Evolutionary conservation across 2,329 filamentous ascomycete species (phyloP).

Genomic region (Capronia coronata): DNA sequence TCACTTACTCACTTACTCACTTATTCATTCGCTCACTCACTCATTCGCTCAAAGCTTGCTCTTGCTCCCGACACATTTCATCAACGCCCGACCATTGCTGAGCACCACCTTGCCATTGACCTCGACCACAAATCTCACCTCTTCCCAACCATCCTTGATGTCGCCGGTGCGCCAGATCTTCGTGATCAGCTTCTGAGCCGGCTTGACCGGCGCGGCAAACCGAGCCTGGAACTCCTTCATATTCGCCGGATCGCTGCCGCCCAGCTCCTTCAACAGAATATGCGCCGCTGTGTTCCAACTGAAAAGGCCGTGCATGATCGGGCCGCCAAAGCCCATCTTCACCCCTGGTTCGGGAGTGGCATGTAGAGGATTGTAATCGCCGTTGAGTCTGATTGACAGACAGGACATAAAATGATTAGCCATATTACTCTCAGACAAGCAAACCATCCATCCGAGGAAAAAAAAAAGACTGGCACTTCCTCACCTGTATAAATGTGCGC

Average conservation of each 20-base stretch:
- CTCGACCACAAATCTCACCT: conserved; percentile 71
- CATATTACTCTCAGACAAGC: background rate
- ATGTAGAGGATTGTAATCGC: conserved; percentile 91
- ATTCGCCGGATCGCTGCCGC: conserved; percentile 70
- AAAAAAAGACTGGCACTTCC: too few species aligned
- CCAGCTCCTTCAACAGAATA: conserved; percentile 64
- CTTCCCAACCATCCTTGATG: conserved; percentile 63
- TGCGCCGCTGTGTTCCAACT: conserved; percentile 77
- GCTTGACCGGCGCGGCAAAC: conserved; percentile 77
- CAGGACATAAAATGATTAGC: too few species aligned
- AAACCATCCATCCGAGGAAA: too few species aligned
- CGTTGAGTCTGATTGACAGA: conserved; percentile 61
- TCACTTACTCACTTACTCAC: too few species aligned
- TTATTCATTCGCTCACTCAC: too few species aligned
- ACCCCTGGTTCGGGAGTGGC: conserved; percentile 75
- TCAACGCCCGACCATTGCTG: conserved; percentile 75
- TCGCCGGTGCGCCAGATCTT: conserved; percentile 75
- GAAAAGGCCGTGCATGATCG: conserved; percentile 84
- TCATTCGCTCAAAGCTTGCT: conserved; percentile 48
- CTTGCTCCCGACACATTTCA: conserved; percentile 58
- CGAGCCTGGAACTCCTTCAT: conserved; percentile 83
- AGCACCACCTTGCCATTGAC: conserved; percentile 79
- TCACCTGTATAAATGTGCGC: conserved; percentile 66
- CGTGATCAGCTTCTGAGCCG: conserved; percentile 73
- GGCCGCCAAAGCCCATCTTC: conserved; percentile 86